These are phyloP conservation scores for Pichiaceae sp. DNA, from an alignment of 1,139 yeast species.

Conservation along the genomic window DNA sequence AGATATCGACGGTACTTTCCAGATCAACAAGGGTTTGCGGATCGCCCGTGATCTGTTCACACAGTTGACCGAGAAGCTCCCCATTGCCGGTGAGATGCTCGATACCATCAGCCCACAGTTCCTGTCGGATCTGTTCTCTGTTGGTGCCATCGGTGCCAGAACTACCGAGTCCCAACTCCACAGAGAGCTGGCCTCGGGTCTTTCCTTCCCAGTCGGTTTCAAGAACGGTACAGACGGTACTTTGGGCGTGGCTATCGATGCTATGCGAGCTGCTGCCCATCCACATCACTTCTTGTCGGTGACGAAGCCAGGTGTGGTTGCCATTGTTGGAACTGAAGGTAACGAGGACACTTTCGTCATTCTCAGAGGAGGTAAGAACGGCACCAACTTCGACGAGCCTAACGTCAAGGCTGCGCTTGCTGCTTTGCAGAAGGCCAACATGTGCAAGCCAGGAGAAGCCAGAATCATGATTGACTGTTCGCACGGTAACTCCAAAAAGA, in stretches of 20 bases:
- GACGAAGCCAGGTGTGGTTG: slow-evolving; percentile 91
- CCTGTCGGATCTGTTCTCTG: slow-evolving; percentile 78
- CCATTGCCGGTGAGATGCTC: slow-evolving; percentile 96
- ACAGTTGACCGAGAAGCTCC: slow-evolving; percentile 70
- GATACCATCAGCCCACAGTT: slow-evolving; percentile 96
- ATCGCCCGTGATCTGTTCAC: slow-evolving; percentile 83
- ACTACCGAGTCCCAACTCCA: slow-evolving; percentile 96
- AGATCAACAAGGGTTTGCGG: slow-evolving; percentile 89
- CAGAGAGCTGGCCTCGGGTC: slow-evolving; percentile 91
- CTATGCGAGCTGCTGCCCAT: slow-evolving; percentile 84
- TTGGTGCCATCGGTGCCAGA: slow-evolving; percentile 97
- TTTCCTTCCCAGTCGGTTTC: slow-evolving; percentile 95
- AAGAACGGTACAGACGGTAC: slow-evolving; percentile 96
- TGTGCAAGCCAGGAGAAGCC: slow-evolving; percentile 41
- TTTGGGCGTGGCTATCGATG: slow-evolving; percentile 86
- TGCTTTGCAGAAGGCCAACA: slow-evolving; percentile 50
- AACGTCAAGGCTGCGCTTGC: slow-evolving; percentile 63
- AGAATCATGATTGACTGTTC: slow-evolving; percentile 97
- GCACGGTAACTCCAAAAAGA: slow-evolving; percentile 89
- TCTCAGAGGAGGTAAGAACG: slow-evolving; percentile 89
- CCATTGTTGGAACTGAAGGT: slow-evolving; percentile 93
- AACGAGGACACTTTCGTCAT: slow-evolving; percentile 86
- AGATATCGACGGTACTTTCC: slow-evolving; percentile 87
- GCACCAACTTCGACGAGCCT: slow-evolving; percentile 80
- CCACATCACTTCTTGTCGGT: slow-evolving; percentile 93